Conservation (phyloP, 73 alveolate species). For the Urostyla sp. region DNA sequence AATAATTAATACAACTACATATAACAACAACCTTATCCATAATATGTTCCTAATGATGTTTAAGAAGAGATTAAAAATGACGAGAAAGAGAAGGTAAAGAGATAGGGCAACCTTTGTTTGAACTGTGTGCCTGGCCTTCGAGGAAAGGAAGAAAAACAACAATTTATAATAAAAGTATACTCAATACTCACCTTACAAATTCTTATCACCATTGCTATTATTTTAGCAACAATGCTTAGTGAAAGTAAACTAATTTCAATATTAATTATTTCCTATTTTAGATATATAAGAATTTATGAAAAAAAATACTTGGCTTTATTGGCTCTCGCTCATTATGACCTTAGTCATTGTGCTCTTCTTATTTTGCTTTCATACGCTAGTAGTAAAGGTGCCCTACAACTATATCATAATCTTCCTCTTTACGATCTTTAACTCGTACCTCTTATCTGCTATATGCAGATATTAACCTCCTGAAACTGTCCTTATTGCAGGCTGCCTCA, state of each 20-base stretch:
- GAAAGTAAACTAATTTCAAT: slow-evolving; percentile 16
- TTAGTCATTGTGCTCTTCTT: background rate
- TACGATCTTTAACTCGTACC: slow-evolving; percentile 73
- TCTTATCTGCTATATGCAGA: slow-evolving; percentile 72
- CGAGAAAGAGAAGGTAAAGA: background rate
- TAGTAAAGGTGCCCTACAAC: slow-evolving; percentile 73
- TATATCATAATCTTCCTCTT: slow-evolving; percentile 65
- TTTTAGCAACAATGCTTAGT: background rate
- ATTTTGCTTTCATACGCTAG: slow-evolving; percentile 14
- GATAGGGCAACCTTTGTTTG: slow-evolving; percentile 2
- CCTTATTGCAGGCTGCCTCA: slow-evolving; percentile 77
- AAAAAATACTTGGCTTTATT: slow-evolving; percentile 16
- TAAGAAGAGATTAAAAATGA: background rate
- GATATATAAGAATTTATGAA: slow-evolving; percentile 27
- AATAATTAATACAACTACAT: too few species aligned
- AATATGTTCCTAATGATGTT: slow-evolving; percentile 41
- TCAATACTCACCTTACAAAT: background rate
- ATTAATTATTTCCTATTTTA: background rate
- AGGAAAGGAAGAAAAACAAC: slow-evolving; percentile 29
- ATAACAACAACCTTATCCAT: slow-evolving; percentile 35
- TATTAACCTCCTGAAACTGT: slow-evolving; percentile 44
- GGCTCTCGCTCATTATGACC: slow-evolving; percentile 14
- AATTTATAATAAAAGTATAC: slow-evolving; percentile 42
- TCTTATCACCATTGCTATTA: slow-evolving; percentile 22
- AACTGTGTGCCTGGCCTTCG: slow-evolving; percentile 40